Conservation (phyloP, 129 eudicot genomes). For the Flaveria brownii region DNA sequence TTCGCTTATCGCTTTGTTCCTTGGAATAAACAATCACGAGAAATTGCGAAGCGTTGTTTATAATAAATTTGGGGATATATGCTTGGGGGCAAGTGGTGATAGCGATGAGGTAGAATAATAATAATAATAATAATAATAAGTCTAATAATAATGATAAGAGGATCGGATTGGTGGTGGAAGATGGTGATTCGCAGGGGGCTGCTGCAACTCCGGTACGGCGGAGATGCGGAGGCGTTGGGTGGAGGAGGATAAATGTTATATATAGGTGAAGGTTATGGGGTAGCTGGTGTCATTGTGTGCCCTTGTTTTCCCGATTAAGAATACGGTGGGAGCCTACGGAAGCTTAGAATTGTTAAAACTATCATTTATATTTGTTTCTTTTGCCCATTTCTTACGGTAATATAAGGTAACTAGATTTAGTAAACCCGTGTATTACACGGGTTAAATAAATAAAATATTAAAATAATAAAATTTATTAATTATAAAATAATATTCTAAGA, state of each 20-base stretch:
- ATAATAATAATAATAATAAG: too few species aligned
- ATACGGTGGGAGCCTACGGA: background rate
- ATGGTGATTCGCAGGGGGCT: slow-evolving; percentile 18
- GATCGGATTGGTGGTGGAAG: slow-evolving; percentile 3
- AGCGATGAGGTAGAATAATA: slow-evolving; percentile 8
- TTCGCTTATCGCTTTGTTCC: slow-evolving; percentile 2
- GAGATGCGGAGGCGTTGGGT: slow-evolving; percentile 35
- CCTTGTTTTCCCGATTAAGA: background rate
- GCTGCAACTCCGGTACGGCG: slow-evolving; percentile 54
- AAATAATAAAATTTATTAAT: too few species aligned
- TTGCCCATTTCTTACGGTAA: too few species aligned
- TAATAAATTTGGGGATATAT: background rate
- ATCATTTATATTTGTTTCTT: background rate
- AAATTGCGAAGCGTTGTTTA: background rate
- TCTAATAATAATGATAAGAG: background rate
- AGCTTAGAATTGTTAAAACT: background rate
- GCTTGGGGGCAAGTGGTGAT: slow-evolving; percentile 29
- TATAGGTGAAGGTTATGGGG: background rate
- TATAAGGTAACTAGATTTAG: too few species aligned
- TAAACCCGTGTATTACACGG: too few species aligned
- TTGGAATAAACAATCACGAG: slow-evolving; percentile 13
- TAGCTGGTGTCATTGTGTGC: background rate
- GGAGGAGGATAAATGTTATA: background rate
- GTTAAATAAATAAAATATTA: too few species aligned
- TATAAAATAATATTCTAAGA: too few species aligned